Percentiles rank a stretch among this genome's conserved stretches.
Evolutionary conservation across 164 flowering plant species (phyloP).

Genomic region (Magnolia officinalis): DNA sequence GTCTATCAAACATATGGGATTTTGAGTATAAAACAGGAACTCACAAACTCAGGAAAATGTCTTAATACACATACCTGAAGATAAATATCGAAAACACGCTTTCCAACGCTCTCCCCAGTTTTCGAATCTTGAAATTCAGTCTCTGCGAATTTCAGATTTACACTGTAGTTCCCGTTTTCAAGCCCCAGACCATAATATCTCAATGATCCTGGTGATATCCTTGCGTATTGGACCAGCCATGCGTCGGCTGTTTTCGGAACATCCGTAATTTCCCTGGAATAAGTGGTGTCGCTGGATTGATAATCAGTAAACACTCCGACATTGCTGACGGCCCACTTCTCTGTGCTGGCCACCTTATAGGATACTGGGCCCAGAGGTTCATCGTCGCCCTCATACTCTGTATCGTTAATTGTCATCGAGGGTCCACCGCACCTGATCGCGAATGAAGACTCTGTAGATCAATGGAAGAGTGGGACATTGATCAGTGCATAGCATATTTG

Average conservation of each 20-base stretch:
- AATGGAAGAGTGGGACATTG: background rate
- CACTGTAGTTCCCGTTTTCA: conserved; percentile 69
- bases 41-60: background rate
- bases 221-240: conserved; percentile 59
- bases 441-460: conserved; percentile 52
- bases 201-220: conserved; percentile 69
- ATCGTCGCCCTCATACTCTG: conserved; percentile 49
- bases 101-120: conserved; percentile 63
- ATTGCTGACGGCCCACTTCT: conserved; percentile 78
- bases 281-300: no score
- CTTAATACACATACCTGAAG: conserved; percentile 55
- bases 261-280: no score
- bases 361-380: conserved; percentile 63
- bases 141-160: conserved; percentile 70
- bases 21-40: background rate
- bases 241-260: no score
- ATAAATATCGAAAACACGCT: conserved; percentile 74
- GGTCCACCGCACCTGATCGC: conserved; percentile 82
- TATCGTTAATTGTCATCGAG: conserved; percentile 29
- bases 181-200: conserved; percentile 85
- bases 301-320: conserved; percentile 51
- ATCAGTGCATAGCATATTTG: background rate
- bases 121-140: conserved; percentile 19
- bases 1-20: no score
- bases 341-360: conserved; percentile 38